Base-by-base conservation (phyloP, 352 stramenopile species). In the Pythium plurisporium region DNA sequence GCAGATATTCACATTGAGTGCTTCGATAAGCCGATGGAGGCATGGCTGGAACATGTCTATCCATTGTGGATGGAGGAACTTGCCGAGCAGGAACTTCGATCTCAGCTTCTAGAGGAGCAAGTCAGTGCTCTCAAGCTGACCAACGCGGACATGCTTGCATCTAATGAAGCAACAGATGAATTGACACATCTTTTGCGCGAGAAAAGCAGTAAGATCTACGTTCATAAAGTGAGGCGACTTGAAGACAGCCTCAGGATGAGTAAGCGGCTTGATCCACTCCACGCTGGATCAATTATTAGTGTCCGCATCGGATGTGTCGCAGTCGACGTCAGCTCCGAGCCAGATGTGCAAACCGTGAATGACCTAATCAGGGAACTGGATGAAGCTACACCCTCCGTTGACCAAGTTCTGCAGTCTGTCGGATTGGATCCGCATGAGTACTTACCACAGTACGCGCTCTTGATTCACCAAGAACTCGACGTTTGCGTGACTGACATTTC, bases 51-150 rank as follows among this genome's bases (percentile, higher is more conserved):
- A 36, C 64, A 67, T 29, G 74, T 87, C 22, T 86, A 88, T 27
- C 81, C 81, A 11, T 19, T 91, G 14, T 94, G 83, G 83, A 76
- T 89, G 25, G 75, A 86, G 41, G 82, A 87, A 25, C 31, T 91
- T 1, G 71, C 72, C 40, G 79, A 89, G 12, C 73, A 79, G 62
- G 81, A 89, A 31, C 62, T 89, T 17, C 72, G 82, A 23, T 57
- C 66, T 0, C 75, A 87, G 42, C 60, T 88, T 25, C 50, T 90
- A 5, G 67, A 90, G 40, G 79, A 93, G n/a, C 78, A 89, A 37
- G 37, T 86, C 36, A 53, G 65, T 14, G 60, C 67, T 7, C 57
- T 89, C 5, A 78, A 87, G 31, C 54, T 84, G n/a, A 75, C 74
- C 27, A 86, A 87, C 46, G 56, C 66, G 14, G 72, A 84, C 7